Percentiles rank a stretch among this genome's conserved stretches.
These are phyloP conservation scores for Pythium guiyangense DNA, from an alignment of 352 stramenopile genomes.

Conservation along the genomic window DNA sequence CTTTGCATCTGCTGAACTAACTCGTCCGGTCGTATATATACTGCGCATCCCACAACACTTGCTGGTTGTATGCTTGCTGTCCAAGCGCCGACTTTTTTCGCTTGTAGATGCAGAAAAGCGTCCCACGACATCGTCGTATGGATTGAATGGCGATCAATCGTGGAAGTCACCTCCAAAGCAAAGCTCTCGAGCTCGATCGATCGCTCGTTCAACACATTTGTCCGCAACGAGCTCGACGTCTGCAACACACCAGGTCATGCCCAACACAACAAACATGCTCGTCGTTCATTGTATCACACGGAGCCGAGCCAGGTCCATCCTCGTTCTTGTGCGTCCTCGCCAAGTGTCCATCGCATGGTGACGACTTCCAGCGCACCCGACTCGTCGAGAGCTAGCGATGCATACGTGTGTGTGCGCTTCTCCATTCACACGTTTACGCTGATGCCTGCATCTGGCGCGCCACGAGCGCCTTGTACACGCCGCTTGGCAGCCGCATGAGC, in stretches of 20 bases:
- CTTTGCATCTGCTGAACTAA: background rate
- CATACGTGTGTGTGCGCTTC: background rate
- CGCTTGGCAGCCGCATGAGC: constrained; percentile 21
- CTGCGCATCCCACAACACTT: background rate
- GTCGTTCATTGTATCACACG: too few relatives aligned
- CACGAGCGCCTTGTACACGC: constrained; percentile 17
- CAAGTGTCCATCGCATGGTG: background rate
- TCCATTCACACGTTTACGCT: background rate
- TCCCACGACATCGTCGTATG: too few relatives aligned
- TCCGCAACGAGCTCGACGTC: too few relatives aligned
- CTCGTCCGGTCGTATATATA: background rate
- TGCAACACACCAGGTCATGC: too few relatives aligned
- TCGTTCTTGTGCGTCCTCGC: background rate
- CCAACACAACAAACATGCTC: too few relatives aligned
- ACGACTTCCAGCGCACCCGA: background rate
- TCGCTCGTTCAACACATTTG: too few relatives aligned
- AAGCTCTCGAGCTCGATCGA: too few relatives aligned
- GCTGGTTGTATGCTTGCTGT: background rate
- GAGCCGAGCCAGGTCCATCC: too few relatives aligned
- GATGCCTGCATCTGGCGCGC: constrained; percentile 6
- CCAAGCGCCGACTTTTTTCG: too few relatives aligned
- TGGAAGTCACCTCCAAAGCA: too few relatives aligned
- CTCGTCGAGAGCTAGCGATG: background rate
- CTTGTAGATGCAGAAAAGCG: too few relatives aligned
- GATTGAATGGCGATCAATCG: too few relatives aligned